Base-by-base conservation (phyloP, 306 rosid species). In the Delonix regia region DNA sequence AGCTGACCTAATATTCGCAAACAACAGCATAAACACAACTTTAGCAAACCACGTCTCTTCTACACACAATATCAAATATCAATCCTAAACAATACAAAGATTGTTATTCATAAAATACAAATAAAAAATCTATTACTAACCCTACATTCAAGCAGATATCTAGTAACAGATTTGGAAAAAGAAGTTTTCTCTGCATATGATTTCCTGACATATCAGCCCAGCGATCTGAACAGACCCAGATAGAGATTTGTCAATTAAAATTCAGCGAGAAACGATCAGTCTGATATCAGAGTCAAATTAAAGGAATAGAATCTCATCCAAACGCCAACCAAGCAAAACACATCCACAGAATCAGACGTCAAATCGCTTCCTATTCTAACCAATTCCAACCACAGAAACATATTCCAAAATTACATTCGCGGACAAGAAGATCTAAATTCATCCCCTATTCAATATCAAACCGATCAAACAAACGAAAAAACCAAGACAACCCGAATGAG, bases 291-390 rank as follows among this genome's bases (percentile, higher is more conserved):
- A 18, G 44, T 34, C 71, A 75, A 72, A 42, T 19, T 27, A 8
- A 56, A 44, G 53, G 39, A 69, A 79, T 66, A 11, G 21, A 63
- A 77, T 67, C 61, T 21, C 83, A 22, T 15, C 45, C 44, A 65
- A 72, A 48, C 59, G 57, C 10, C 72, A 0, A 47, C 2, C 68
- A 42, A 12, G 21, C 51, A 28, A 77, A 28, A 77, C 12, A 59
- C 52, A 30, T 45, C 11, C 25, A 48, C n/a, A 66, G 11, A 5
- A 57, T 24, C 74, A 81, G 44, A 53, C 36, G 42, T 27, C 38
- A 21, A 69, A 41, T 39, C 24, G 45, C 27, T 28, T 24, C 14
- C 36, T 22, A 57, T 16, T 38, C 55, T 30, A 49, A 56, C 24
- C 48, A 33, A 78, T 44, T 60, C 18, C 33, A 22, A 44, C 70